Conservation (phyloP, 495 filamentous ascomycete species). For the Lentithecium fluviatile region DNA sequence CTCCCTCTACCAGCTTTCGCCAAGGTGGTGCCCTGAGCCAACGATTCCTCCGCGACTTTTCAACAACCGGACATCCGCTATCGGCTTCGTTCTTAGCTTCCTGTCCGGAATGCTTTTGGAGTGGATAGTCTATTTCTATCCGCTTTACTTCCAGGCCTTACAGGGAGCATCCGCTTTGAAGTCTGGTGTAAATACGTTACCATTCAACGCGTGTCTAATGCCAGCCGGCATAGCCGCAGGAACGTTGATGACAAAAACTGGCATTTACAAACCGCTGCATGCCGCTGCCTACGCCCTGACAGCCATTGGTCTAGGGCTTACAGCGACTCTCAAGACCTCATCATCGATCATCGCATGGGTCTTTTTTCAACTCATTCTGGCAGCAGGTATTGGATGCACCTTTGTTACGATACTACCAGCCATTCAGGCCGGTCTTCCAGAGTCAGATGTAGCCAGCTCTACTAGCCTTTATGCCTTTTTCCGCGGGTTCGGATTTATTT, state of each 20-base stretch:
- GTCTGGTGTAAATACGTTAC: constrained; percentile 59
- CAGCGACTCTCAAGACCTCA: constrained; percentile 46
- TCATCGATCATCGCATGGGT: constrained; percentile 49
- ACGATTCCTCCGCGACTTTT: constrained; percentile 46
- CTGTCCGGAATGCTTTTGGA: constrained; percentile 53
- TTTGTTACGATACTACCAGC: constrained; percentile 45
- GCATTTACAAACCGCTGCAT: constrained; percentile 51
- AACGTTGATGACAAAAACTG: constrained; percentile 44
- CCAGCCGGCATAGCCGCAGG: too few species aligned
- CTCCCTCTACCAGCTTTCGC: not conserved
- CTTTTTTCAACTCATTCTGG: constrained; percentile 47
- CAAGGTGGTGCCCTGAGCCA: constrained; percentile 1
- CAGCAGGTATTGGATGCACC: constrained; percentile 50
- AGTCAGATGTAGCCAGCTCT: constrained; percentile 45
- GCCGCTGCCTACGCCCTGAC: constrained; percentile 51
- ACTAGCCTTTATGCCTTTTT: constrained; percentile 51
- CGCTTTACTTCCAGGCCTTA: constrained; percentile 66
- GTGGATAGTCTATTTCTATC: constrained; percentile 58
- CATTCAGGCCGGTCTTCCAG: constrained; percentile 26
- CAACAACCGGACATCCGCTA: constrained; percentile 45
- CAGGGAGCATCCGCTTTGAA: constrained; percentile 52
- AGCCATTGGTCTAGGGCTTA: constrained; percentile 48
- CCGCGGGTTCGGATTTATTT: constrained; percentile 50
- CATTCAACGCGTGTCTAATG: constrained; percentile 49
- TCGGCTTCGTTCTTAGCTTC: constrained; percentile 48